Percentiles rank a stretch among this genome's conserved stretches.
phyloP scores from a whole-genome alignment of 352 stramenopile species.

The Pythium periplocum region DNA sequence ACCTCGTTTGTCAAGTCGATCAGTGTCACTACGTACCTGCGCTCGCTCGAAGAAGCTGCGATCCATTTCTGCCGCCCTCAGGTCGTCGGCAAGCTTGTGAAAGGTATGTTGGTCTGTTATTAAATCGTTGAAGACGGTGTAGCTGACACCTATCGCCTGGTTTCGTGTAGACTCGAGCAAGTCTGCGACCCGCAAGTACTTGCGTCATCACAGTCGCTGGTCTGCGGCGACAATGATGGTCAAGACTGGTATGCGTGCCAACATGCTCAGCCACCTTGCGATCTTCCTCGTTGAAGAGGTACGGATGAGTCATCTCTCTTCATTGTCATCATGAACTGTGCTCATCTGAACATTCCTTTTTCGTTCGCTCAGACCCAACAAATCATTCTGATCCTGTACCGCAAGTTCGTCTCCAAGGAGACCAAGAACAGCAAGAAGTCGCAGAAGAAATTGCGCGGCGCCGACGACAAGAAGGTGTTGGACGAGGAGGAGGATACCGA shows the following conservation, averaged over 20 bases:
- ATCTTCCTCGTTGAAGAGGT: constrained; percentile 86
- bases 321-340: too few relatives aligned
- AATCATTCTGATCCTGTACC: constrained; percentile 64
- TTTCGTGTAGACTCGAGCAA: constrained; percentile 57
- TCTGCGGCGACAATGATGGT: constrained; percentile 52
- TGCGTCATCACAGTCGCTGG: constrained; percentile 52
- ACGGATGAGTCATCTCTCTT: neutral
- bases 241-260: constrained; percentile 75
- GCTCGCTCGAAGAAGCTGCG: constrained; percentile 65
- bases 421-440: constrained; percentile 11
- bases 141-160: too few relatives aligned
- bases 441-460: constrained; percentile 22
- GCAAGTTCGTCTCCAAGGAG: constrained; percentile 38
- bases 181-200: constrained; percentile 73
- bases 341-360: neutral
- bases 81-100: constrained; percentile 75
- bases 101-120: constrained; percentile 31
- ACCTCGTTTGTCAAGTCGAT: constrained; percentile 75
- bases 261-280: constrained; percentile 64
- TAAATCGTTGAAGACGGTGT: too few relatives aligned
- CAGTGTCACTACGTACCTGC: constrained; percentile 75
- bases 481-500: constrained; percentile 12
- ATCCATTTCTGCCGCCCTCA: constrained; percentile 46
- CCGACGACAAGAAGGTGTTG: constrained; percentile 27
- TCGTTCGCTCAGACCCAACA: constrained; percentile 46